Evolutionary conservation across 495 filamentous ascomycete genomes (phyloP), one percentile per base, ranked within the genome.

Genomic region (Aspergillus kassunensis): DNA sequence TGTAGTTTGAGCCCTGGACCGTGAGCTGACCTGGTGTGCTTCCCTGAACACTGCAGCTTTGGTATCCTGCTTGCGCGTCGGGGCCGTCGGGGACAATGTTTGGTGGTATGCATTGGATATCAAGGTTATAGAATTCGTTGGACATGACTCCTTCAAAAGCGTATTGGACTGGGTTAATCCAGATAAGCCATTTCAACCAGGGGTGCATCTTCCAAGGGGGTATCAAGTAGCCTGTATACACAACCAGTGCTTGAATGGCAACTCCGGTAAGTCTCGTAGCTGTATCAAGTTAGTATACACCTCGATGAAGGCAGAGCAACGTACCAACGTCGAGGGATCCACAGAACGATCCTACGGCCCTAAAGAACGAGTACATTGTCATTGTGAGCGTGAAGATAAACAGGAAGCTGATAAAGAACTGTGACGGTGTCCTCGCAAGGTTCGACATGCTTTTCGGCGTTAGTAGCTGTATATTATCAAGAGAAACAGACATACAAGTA

Each of bases 141-240:
- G 79, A 58, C 73, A 89, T 76, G 23, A 86, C 54, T 0, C 71
- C 80, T 65, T 87, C 89, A 50, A 89, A 91, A 0, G 80, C 79
- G 57, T 91, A 95, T 31, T 82, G 75, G 5, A 93, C 69, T 0
- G 89, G 90, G 49, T 92, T 88, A 49, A 93, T 76, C 71, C 80
- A 86, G 13, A 77, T 78, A 1, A 92, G 68, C 90, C 90, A 95
- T 44, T 80, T 77, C 44, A 91, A 84, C 87, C 87, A 95, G 0
- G 86, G 82, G 47, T 82, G 81, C 89, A 93, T 91, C 48, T 84
- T 78, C 35, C 67, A 73, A 0, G 80, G 81, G 2, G 88, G 86
- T 33, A 95, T 87, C 8, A 89, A 67, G 63, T 86, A 96, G 23
- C 89, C 89, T 75, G 24, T 91, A 62, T 92, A 96, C 4, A 95